phyloP scores from a whole-genome alignment of 164 flowering plant species.

The Chimonanthus praecox region DNA sequence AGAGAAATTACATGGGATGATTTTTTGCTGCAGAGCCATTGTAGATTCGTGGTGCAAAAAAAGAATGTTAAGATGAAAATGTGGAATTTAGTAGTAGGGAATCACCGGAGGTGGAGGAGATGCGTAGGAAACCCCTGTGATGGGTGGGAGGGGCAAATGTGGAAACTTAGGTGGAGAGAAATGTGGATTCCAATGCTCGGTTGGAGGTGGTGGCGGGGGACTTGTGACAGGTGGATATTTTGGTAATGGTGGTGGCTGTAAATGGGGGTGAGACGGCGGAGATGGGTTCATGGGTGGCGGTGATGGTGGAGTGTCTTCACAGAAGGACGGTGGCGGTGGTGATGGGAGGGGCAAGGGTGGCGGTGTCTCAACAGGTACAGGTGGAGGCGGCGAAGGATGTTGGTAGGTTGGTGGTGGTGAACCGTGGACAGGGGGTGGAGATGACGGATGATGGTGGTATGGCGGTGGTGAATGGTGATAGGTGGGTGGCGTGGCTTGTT shows the following conservation, averaged over 20 bases:
- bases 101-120: slow-evolving; percentile 67
- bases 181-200: slow-evolving; percentile 13
- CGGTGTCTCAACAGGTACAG: neutral
- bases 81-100: slow-evolving; percentile 38
- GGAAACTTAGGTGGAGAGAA: slow-evolving; percentile 8
- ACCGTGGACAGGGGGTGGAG: slow-evolving; percentile 10
- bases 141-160: slow-evolving; percentile 44
- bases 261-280: slow-evolving; percentile 12
- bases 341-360: slow-evolving; percentile 8
- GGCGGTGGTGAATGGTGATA: neutral
- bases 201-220: slow-evolving; percentile 17
- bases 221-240: slow-evolving; percentile 10
- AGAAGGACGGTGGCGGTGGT: neutral
- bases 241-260: slow-evolving; percentile 14
- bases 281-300: slow-evolving; percentile 8
- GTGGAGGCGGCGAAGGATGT: slow-evolving; percentile 1
- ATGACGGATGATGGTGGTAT: neutral
- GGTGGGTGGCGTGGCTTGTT: slow-evolving; percentile 1
- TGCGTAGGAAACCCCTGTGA: slow-evolving; percentile 51
- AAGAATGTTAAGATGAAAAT: too few relatives aligned
- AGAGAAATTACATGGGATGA: neutral
- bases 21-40: neutral
- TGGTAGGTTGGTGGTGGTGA: slow-evolving; percentile 10
- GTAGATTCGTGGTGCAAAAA: neutral
- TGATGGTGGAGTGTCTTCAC: neutral